phyloP scores from a whole-genome alignment of 2,329 filamentous ascomycete species.

The Colletotrichum liaoningense region DNA sequence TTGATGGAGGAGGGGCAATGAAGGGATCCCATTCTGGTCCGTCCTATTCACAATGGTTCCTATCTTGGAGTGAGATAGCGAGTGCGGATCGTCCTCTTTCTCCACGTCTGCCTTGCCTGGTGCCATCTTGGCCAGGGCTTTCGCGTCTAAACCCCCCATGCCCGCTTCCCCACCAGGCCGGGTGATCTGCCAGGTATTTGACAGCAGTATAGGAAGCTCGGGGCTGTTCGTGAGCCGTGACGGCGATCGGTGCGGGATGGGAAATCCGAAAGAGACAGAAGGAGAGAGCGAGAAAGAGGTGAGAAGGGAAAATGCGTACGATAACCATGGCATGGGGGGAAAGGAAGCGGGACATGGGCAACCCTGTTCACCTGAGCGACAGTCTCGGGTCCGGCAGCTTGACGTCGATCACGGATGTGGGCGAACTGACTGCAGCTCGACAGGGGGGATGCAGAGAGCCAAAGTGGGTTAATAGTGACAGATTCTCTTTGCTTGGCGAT shows the following conservation, averaged over 20 bases:
- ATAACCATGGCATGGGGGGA: background rate
- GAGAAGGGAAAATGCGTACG: background rate
- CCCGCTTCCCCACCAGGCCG: background rate
- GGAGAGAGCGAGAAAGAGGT: background rate
- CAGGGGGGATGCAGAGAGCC: constrained; percentile 5
- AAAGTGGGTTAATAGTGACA: background rate
- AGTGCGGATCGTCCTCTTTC: constrained; percentile 1
- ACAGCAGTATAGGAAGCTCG: background rate
- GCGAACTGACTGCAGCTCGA: constrained; percentile 9
- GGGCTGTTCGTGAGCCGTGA: background rate
- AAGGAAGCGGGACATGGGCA: background rate
- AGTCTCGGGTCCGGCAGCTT: constrained; percentile 28
- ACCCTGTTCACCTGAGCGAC: background rate
- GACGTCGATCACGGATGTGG: constrained; percentile 23
- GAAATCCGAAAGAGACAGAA: background rate
- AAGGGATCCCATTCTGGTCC: background rate
- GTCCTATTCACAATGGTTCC: constrained; percentile 18
- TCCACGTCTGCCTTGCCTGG: constrained; percentile 3
- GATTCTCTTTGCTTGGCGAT: background rate
- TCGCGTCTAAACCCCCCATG: background rate
- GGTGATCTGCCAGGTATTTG: background rate
- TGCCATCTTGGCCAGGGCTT: too few species aligned
- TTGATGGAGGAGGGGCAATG: background rate
- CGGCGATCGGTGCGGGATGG: background rate
- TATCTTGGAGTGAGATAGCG: background rate